phyloP scores from a whole-genome alignment of 495 filamentous ascomycete species.

The Gamarada debralockiae region DNA sequence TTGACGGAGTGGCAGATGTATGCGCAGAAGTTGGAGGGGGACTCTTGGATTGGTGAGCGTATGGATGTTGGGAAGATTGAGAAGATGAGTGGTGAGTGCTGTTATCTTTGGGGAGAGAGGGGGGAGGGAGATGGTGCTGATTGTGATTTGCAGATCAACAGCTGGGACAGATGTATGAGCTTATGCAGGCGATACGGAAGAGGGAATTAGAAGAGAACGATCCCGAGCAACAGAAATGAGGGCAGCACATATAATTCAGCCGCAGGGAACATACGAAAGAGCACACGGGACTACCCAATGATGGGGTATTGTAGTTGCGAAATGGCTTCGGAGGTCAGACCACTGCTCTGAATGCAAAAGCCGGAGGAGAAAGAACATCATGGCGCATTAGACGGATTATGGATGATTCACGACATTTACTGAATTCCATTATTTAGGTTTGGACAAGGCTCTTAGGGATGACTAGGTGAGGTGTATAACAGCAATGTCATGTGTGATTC shows the following conservation, averaged over 20 bases:
- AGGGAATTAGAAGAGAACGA: slow-evolving; percentile 40
- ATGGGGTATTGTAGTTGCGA: no score
- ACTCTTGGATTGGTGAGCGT: slow-evolving; percentile 73
- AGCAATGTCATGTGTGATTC: no score
- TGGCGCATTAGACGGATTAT: no score
- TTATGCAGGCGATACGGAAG: slow-evolving; percentile 81
- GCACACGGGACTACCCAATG: no score
- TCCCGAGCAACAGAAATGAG: background rate
- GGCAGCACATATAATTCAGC: background rate
- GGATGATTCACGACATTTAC: no score
- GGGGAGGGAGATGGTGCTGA: background rate
- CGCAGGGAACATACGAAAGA: no score
- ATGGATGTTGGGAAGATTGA: slow-evolving; percentile 75
- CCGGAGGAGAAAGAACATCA: no score
- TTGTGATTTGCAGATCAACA: slow-evolving; percentile 94
- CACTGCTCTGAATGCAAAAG: no score
- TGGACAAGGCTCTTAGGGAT: no score
- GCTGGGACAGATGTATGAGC: slow-evolving; percentile 86
- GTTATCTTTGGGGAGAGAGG: slow-evolving; percentile 1
- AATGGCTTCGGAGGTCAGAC: no score
- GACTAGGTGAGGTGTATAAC: no score
- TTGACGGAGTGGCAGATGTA: slow-evolving; percentile 96
- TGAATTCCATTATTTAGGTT: no score
- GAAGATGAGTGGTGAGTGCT: slow-evolving; percentile 84
- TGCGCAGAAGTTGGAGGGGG: slow-evolving; percentile 84